Base-by-base conservation (phyloP, 2,329 filamentous ascomycete genomes). In the Stagonosporopsis tanaceti region DNA sequence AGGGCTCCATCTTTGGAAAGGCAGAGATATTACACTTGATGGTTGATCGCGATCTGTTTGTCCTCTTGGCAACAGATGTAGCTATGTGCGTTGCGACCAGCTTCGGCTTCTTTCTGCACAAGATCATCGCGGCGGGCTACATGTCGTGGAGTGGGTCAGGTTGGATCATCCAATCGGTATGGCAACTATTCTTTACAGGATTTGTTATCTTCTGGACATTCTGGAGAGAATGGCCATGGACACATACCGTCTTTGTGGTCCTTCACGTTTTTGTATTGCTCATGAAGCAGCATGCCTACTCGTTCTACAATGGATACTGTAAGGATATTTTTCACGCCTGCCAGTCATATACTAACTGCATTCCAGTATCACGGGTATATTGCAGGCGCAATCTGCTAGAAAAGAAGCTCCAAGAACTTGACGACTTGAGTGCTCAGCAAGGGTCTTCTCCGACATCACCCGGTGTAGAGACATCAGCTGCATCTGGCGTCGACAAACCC, bases 281-380 rank as follows among this genome's bases (percentile, higher is more conserved):
- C 24, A 93, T 93, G 91, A 94, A 94, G 78, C 89, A 92, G 75
- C 91, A 93, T 71, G 89, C 87, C 17, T 93, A 91, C 68, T 84
- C 88, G 4, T 92, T 91, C 64, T 93, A 92, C 75, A 93, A 93
- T 66, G 90, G 91, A 6, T 85, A 93, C 61, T 79, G 78, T 79
- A 72, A 65, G 77, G 5, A 5, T 12, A 27, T 32, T 11, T 11
- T 12, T 17, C 15, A 1, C 3, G 6, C 20, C 12, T 27, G 0
- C 27, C 15, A 7, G n/a, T 4, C 39, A 11, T 24, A 24, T 32
- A 44, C 58, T 52, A 50, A 34, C 32, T 59, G 51, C 60, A 32
- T 61, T 46, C 15, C 30, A 58, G 77, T 89, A 47, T 92, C 84
- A 2, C 83, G 85, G 20, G 78, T 85, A 2, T 85, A 87, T 67